Conservation (phyloP, 1,139 yeast species). For the Suhomyces bolitotheri region DNA sequence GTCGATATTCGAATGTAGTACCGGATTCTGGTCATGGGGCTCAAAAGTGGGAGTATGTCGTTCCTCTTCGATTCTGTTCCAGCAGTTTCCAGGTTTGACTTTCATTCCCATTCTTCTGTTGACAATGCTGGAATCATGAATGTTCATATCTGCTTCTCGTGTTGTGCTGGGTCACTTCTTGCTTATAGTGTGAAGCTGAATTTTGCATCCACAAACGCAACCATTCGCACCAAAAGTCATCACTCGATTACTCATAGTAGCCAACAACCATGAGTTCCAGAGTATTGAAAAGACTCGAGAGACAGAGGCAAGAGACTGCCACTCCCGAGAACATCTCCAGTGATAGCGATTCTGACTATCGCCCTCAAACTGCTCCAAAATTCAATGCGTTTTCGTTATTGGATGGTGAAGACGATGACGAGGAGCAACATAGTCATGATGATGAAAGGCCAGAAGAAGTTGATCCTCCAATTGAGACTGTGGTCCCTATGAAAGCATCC, state of each 20-base stretch:
- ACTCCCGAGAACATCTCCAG: background rate
- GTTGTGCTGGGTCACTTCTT: background rate
- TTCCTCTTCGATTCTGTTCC: too few species aligned
- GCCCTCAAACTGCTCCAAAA: conserved; percentile 17
- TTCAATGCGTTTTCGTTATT: conserved; percentile 59
- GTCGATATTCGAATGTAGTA: too few species aligned
- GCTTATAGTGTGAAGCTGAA: background rate
- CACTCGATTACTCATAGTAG: conserved; percentile 1
- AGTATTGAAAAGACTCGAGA: conserved; percentile 56
- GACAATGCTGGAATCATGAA: too few species aligned
- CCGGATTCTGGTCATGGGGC: too few species aligned
- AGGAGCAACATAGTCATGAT: conserved; percentile 20
- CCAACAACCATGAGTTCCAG: conserved; percentile 61
- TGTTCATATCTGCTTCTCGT: too few species aligned
- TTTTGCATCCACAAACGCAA: conserved; percentile 13
- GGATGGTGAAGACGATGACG: conserved; percentile 39
- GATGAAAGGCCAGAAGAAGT: conserved; percentile 19
- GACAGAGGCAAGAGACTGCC: conserved; percentile 39
- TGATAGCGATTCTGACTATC: conserved; percentile 5
- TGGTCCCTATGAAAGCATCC: conserved; percentile 23
- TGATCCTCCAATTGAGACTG: conserved; percentile 19
- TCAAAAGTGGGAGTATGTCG: too few species aligned
- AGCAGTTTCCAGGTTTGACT: too few species aligned
- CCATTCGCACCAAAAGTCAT: conserved; percentile 4
- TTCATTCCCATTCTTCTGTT: too few species aligned